These are phyloP conservation scores for Aspergillus sparsus DNA, from an alignment of 495 filamentous ascomycete genomes.

Conservation along the genomic window DNA sequence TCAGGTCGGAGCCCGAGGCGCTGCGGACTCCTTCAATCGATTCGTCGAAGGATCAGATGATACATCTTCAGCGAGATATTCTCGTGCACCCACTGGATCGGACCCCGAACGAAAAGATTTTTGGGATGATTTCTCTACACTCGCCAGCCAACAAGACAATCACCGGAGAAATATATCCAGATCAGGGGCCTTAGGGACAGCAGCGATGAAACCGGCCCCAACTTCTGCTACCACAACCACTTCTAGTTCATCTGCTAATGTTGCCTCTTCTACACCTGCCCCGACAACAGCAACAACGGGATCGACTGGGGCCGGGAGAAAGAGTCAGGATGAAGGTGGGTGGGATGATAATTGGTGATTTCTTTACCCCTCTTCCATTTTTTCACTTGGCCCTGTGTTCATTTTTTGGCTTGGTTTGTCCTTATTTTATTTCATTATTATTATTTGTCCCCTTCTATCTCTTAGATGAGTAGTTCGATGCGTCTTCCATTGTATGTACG, in stretches of 20 bases:
- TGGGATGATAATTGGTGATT: constrained; percentile 69
- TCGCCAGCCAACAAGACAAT: constrained; percentile 52
- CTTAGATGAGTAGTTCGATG: too few relatives aligned
- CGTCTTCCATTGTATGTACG: constrained; percentile 9
- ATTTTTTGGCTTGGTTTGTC: too few relatives aligned
- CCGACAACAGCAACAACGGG: constrained; percentile 31
- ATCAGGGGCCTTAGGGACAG: constrained; percentile 65
- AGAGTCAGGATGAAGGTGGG: constrained; percentile 47
- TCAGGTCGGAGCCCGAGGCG: constrained; percentile 66
- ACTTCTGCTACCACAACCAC: constrained; percentile 33
- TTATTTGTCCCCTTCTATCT: too few relatives aligned
- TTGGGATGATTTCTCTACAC: constrained; percentile 77
- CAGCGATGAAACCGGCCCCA: constrained; percentile 57
- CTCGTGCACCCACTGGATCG: neutral
- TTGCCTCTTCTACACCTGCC: constrained; percentile 23
- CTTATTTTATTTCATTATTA: too few relatives aligned
- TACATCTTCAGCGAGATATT: constrained; percentile 27
- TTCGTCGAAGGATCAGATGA: constrained; percentile 73
- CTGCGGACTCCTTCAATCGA: constrained; percentile 72
- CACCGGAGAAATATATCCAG: constrained; percentile 35
- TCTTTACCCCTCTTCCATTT: neutral
- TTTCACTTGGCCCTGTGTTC: neutral
- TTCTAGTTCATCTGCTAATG: constrained; percentile 34
- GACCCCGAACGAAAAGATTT: constrained; percentile 78
- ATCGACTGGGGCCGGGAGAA: constrained; percentile 35